Conservation (phyloP, 345 rosid genomes). For the Eucalyptus erythrocorys region DNA sequence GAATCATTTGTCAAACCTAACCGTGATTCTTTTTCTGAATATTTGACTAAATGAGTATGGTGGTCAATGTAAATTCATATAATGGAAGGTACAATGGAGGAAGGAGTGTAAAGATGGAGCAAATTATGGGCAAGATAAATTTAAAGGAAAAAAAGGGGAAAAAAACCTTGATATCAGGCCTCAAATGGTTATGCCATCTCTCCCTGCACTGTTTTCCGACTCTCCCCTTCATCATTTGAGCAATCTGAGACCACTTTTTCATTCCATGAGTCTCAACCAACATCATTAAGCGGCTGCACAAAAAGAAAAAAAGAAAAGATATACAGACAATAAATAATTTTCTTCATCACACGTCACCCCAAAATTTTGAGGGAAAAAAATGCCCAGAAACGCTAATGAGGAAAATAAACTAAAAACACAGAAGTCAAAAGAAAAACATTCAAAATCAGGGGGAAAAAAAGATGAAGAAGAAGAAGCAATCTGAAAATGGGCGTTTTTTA, state of each 20-base stretch:
- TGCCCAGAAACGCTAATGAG: background rate
- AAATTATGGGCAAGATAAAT: background rate
- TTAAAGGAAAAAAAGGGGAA: background rate
- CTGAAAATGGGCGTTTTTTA: background rate
- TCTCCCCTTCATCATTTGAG: constrained; percentile 47
- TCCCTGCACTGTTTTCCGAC: constrained; percentile 84
- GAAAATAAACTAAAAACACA: background rate
- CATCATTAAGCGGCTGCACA: constrained; percentile 19
- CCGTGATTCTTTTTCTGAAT: background rate
- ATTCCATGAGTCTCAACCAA: constrained; percentile 43
- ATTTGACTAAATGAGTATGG: background rate
- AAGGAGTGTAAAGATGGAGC: background rate
- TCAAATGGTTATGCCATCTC: constrained; percentile 84
- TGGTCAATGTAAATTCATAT: background rate
- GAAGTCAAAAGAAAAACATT: background rate
- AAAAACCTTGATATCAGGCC: constrained; percentile 66
- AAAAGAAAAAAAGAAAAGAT: background rate
- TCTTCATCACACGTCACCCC: background rate
- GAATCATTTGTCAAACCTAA: background rate
- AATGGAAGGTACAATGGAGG: background rate
- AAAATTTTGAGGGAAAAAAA: background rate
- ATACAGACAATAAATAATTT: background rate
- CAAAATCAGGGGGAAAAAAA: background rate
- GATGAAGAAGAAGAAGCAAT: background rate
- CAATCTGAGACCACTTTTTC: constrained; percentile 58